These are phyloP conservation scores for Aspergillus jensenii DNA, from an alignment of 2,329 filamentous ascomycete species.

Conservation along the genomic window DNA sequence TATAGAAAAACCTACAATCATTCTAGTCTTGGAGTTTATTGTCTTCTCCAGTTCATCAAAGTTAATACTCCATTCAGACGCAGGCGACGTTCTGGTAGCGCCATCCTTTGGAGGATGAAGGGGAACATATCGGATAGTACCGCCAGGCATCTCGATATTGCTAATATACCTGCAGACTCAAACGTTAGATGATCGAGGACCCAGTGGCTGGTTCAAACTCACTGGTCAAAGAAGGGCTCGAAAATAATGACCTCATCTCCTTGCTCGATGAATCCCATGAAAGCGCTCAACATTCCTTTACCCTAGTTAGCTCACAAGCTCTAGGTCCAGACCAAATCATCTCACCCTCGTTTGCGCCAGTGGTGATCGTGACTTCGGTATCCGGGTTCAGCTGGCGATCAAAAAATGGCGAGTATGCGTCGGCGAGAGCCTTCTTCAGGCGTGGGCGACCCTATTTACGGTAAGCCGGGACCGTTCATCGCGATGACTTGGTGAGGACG, in stretches of 20 bases:
- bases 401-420: conserved; percentile 89
- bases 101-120: conserved; percentile 84
- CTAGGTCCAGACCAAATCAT: background rate
- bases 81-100: conserved; percentile 74
- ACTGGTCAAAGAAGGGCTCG: conserved; percentile 98
- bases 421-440: conserved; percentile 87
- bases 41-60: conserved; percentile 77
- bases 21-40: conserved; percentile 85
- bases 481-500: background rate
- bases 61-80: conserved; percentile 84
- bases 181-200: background rate
- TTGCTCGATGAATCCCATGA: conserved; percentile 94
- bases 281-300: conserved; percentile 86
- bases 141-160: conserved; percentile 98
- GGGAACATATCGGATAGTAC: conserved; percentile 93
- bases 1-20: conserved; percentile 68
- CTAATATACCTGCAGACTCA: conserved; percentile 68
- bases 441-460: conserved; percentile 70
- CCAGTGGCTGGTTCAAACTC: conserved; percentile 25
- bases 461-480: conserved; percentile 4
- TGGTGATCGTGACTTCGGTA: conserved; percentile 92
- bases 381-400: conserved; percentile 79
- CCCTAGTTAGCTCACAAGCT: background rate
- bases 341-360: conserved; percentile 55
- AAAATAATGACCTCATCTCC: conserved; percentile 98